Percentiles rank a stretch among this genome's conserved stretches.
These are phyloP conservation scores for Xylaria sp. DNA, from an alignment of 2,329 filamentous ascomycete species.

Conservation along the genomic window DNA sequence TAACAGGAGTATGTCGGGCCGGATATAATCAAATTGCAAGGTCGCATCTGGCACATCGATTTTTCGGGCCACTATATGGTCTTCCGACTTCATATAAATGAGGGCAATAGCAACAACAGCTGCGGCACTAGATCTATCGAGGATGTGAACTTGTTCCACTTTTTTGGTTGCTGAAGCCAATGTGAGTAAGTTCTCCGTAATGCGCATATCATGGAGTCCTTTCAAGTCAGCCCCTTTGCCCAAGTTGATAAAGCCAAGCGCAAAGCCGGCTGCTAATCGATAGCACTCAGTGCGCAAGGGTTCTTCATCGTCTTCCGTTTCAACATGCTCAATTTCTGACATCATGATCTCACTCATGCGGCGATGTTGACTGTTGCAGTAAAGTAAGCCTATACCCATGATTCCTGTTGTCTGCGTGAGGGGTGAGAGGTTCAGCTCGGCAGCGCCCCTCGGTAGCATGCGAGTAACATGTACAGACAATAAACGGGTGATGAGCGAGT, in stretches of 20 bases:
- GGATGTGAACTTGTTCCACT: conserved; percentile 89
- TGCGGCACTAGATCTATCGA: conserved; percentile 93
- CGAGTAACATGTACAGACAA: conserved; percentile 95
- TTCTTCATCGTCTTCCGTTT: conserved; percentile 83
- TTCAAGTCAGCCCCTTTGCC: conserved; percentile 89
- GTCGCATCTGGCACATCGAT: conserved; percentile 91
- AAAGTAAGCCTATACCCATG: conserved; percentile 95
- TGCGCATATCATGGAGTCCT: conserved; percentile 91
- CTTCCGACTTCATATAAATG: conserved; percentile 97
- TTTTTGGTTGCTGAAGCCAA: conserved; percentile 91
- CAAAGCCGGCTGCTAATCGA: conserved; percentile 90
- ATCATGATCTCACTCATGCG: conserved; percentile 99
- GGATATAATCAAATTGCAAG: conserved; percentile 93
- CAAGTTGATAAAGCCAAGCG: conserved; percentile 93
- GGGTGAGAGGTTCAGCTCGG: conserved; percentile 92
- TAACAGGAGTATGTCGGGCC: conserved; percentile 90
- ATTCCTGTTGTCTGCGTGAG: conserved; percentile 95
- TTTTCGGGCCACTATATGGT: conserved; percentile 86
- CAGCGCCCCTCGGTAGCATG: conserved; percentile 91
- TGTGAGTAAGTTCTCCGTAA: conserved; percentile 87
- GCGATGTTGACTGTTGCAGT: conserved; percentile 94
- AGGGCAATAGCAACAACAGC: conserved; percentile 89
- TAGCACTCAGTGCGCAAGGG: conserved; percentile 94
- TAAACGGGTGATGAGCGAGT: conserved; percentile 90
- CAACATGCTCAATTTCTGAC: conserved; percentile 91